A percentile compares a stretch with the other conserved stretches of the same genome.
These are phyloP conservation scores for Tricladium varicosporioides DNA, from an alignment of 2,329 filamentous ascomycete species.

Conservation along the genomic window DNA sequence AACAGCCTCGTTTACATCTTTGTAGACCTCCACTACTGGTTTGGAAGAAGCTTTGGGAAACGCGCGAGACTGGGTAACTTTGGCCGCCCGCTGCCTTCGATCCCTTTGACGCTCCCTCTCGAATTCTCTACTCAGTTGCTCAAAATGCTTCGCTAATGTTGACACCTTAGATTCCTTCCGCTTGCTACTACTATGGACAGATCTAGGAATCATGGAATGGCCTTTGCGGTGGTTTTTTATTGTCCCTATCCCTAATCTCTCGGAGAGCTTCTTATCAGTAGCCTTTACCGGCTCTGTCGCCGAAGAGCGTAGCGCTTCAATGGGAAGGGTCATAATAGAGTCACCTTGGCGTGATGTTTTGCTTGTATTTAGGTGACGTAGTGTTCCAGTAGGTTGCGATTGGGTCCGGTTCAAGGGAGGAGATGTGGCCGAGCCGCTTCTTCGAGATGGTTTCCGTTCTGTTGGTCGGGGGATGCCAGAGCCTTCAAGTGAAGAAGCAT, in stretches of 20 bases:
- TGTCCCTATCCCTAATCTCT: constrained; percentile 64
- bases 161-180: constrained; percentile 78
- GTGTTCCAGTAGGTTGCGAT: constrained; percentile 34
- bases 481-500: constrained; percentile 18
- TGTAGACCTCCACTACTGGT: constrained; percentile 93
- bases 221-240: constrained; percentile 60
- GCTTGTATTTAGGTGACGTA: constrained; percentile 28
- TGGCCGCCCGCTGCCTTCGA: constrained; percentile 75
- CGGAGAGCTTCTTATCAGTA: constrained; percentile 70
- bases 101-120: constrained; percentile 83
- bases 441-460: constrained; percentile 26
- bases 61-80: constrained; percentile 70
- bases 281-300: constrained; percentile 29
- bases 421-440: constrained; percentile 26
- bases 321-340: constrained; percentile 14
- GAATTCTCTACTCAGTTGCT: constrained; percentile 94
- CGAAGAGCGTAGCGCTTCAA: constrained; percentile 26
- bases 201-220: constrained; percentile 83
- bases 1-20: constrained; percentile 89
- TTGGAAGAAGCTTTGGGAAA: constrained; percentile 92
- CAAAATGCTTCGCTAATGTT: constrained; percentile 91
- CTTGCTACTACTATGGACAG: constrained; percentile 59
- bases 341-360: constrained; percentile 26
- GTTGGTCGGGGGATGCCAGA: constrained; percentile 34
- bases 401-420: constrained; percentile 34